Evolutionary conservation across 78 protist species (phyloP).

Genomic region (Dictyostelium firmibasis): DNA sequence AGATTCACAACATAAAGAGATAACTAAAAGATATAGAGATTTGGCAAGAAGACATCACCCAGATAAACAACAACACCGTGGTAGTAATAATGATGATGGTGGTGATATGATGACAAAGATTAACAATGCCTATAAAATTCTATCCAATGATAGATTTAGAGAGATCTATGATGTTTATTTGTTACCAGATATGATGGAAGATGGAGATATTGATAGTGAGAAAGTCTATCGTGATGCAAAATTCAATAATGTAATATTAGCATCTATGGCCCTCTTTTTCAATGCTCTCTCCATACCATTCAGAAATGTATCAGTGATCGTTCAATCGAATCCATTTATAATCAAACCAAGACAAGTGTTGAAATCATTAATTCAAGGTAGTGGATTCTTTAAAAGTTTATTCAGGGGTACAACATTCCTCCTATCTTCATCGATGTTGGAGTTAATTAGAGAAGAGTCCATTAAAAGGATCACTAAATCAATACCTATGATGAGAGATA

Average conservation of each 20-base stretch:
- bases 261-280: not conserved
- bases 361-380: not conserved
- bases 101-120: slow-evolving; percentile 8
- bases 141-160: slow-evolving; percentile 12
- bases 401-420: not conserved
- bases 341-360: not conserved
- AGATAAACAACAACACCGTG: slow-evolving; percentile 1
- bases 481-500: no score
- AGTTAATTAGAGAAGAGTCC: not conserved
- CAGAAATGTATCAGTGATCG: not conserved
- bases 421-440: not conserved
- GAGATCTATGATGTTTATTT: not conserved
- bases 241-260: not conserved
- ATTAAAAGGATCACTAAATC: no score
- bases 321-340: not conserved
- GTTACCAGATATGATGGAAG: not conserved
- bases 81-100: not conserved
- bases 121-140: slow-evolving; percentile 6
- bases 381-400: not conserved
- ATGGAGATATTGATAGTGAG: not conserved
- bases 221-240: not conserved
- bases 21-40: not conserved
- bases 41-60: slow-evolving; percentile 45
- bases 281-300: not conserved
- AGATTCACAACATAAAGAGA: not conserved